Base-by-base conservation (phyloP, 2,329 filamentous ascomycete species). In the Clarireedia hainanense region DNA sequence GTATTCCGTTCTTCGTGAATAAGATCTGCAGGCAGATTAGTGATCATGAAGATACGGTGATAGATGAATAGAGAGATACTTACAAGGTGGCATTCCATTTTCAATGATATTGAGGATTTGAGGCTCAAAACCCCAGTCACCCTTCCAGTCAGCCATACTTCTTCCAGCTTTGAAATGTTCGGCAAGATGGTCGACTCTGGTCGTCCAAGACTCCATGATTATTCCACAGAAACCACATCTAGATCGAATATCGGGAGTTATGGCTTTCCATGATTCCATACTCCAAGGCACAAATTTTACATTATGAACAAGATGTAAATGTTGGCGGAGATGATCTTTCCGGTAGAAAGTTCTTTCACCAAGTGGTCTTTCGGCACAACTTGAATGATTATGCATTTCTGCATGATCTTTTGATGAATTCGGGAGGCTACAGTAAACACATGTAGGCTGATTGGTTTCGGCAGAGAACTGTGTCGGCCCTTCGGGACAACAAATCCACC, bases 91-190 rank as follows among this genome's bases (percentile, higher is more conserved):
- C 57, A 86, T 83, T 47, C 81, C 81, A 65, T 85, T 85, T 69
- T 85, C 82, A 64, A 85, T 78, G 74, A 84, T 78, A 59, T 81
- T 75, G 62, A 83, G 72, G 43, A 85, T 77, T 37, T 80, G 76
- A 27, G 73, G 72, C 55, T 85, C 82, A 60, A 86, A 85, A 74
- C 83, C 83, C 81, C 82, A 85, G 69, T 83, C 82, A 72, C 83
- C 83, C 74, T 84, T 83, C 83, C 83, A 86, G 69, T 85, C 80
- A 60, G 78, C 80, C 82, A 86, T 86, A 64, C 79, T 81, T 60
- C 78, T 79, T 71, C 83, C 81, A 26, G 75, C 79, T 70, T 84
- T 85, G 73, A 85, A 86, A 69, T 85, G 83, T 60, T 84, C 80
- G n/a, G 83, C 82, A 40, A 85, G 70, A 64, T 86, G 83, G 63